Conservation (phyloP, 2,329 filamentous ascomycete genomes). For the Aspergillus udagawae region DNA sequence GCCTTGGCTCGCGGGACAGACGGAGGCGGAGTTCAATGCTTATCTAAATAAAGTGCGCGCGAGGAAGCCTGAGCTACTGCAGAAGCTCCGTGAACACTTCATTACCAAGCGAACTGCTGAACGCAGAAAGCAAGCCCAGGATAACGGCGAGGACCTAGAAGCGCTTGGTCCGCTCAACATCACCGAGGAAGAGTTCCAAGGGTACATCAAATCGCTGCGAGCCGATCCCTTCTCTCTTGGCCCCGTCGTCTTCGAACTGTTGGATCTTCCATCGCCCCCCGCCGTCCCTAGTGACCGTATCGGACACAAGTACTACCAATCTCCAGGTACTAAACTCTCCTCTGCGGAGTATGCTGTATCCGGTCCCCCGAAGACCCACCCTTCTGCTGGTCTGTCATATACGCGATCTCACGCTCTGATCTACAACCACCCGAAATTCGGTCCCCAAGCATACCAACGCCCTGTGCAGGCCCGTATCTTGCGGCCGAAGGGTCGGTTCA, state of each 20-base stretch:
- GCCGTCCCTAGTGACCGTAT: constrained; percentile 34
- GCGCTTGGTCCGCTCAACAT: constrained; percentile 24
- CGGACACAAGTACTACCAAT: constrained; percentile 31
- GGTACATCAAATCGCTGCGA: constrained; percentile 44
- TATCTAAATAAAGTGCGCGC: constrained; percentile 47
- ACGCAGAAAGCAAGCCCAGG: constrained; percentile 36
- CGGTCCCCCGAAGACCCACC: constrained; percentile 60
- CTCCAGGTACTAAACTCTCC: constrained; percentile 31
- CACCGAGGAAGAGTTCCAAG: constrained; percentile 44
- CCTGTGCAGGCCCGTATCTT: constrained; percentile 58
- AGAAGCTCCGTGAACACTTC: constrained; percentile 34
- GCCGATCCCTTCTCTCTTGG: constrained; percentile 46
- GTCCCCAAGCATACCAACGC: constrained; percentile 51
- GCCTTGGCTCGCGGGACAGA: constrained; percentile 56
- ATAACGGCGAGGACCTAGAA: constrained; percentile 36
- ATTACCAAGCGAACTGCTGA: constrained; percentile 32
- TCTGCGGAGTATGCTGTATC: constrained; percentile 42
- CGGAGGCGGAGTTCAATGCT: constrained; percentile 51
- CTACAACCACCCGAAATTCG: constrained; percentile 58
- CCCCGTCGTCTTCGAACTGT: constrained; percentile 50
- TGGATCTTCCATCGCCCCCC: constrained; percentile 51
- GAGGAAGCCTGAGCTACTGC: constrained; percentile 37
- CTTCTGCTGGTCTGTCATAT: constrained; percentile 62
- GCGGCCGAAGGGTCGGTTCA: constrained; percentile 40
- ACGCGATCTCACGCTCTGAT: constrained; percentile 52